Base-by-base conservation (phyloP, 2,329 filamentous ascomycete species). In the Aschersonia sp. region DNA sequence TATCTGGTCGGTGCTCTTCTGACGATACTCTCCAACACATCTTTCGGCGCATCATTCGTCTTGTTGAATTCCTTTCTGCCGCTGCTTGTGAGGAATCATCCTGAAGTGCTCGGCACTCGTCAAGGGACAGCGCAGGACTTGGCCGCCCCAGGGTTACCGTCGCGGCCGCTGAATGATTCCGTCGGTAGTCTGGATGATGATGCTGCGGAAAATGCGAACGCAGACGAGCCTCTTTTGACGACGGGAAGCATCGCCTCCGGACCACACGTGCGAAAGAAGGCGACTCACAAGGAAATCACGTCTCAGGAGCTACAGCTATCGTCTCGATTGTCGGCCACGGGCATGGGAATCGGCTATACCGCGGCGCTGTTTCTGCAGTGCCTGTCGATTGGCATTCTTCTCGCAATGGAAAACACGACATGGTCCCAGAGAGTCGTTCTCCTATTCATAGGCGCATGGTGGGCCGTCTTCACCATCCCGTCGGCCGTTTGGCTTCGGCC, bases 1-100 rank as follows among this genome's bases (percentile, higher is more conserved):
- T 97, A 95, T 60, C 59, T 95, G 3, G 64, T 97, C 9, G 90
- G 85, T 43, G 86, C 85, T 4, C 54, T 97, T 2, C 73, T 95
- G 50, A 89, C 92, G 32, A 87, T 97, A 53, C 70, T 97, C 45
- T 85, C 89, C 37, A 97, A 97, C 62, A 94, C 87, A 1, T 90
- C 87, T 43, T 94, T 96, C 60, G 92, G 92, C 29, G 88, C 89
- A 12, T 95, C 88, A 0, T 97, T 95, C 62, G 92, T 98, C 3
- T 74, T 98, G 10, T 70, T 98, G 43, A 98, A 98, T 66, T 95
- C 89, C 0, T 98, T 96, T 58, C 70, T 98, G 42, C 92, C 92
- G 0, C 71, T 98, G 7, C 74, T 98, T 8, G 92, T 97, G 49
- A 79, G 90, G 44, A 81, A 94, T 60, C 88, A 97, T 62, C 83